Evolutionary conservation across 805 yeast species (phyloP), one percentile per base, ranked within the genome.

Genomic region (Candida adriatica): DNA sequence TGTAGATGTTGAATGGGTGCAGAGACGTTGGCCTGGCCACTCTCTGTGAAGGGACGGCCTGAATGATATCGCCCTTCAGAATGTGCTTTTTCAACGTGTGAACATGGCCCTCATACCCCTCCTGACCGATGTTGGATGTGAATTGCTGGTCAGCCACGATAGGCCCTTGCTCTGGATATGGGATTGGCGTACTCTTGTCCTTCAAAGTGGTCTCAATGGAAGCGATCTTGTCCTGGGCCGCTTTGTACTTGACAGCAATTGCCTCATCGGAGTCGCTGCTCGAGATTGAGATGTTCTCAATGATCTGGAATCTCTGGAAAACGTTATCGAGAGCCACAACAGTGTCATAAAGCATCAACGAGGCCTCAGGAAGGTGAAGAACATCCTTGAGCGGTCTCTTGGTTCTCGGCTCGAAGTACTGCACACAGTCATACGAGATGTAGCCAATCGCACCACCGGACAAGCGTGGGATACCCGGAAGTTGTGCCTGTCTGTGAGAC

Each of bases 401-500:
- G 1, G 97, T 90, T 46, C 70, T 79, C 38, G 99, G 99, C 61
- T 92, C 99, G 46, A 92, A 92, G 59, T 92, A 92, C 55, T 86
- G 83, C 51, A 92, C 82, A 64, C 99, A 92, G 58, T 92, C 99
- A 51, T 92, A 92, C 1, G 96, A 85, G 26, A 92, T 77, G 54
- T 87, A 92, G 2, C 99, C 99, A 33, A 90, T 71, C 6, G 97
- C 97, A 42, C 99, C 99, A 36, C 99, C 98, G 46, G 88, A 79
- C 36, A 87, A 62, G 41, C 70, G 73, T 10, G 95, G 85, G 30
- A 88, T 63, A 25, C 94, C 94, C 0, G 94, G 94, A 30, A 85
- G 61, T 45, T 73, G 76, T 2, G 88, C 85, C 49, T 84, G 86
- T 34, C 66, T 71, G 49, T 70, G 73, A 24, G 65, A 57, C 8